These are phyloP conservation scores for Miamiensis avidus DNA, from an alignment of 169 alveolate genomes.

Conservation along the genomic window DNA sequence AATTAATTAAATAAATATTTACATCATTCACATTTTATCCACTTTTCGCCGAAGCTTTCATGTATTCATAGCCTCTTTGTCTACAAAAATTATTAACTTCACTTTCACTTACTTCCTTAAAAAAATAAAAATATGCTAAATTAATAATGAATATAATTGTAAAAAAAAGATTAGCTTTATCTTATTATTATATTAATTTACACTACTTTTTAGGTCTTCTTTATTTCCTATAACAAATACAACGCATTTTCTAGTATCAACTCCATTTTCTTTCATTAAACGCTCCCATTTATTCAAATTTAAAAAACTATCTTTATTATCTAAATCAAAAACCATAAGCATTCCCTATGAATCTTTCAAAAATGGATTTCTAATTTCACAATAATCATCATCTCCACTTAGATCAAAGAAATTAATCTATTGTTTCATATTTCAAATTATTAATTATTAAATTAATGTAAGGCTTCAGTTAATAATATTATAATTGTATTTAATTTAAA, in stretches of 20 bases:
- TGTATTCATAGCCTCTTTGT: constrained; percentile 66
- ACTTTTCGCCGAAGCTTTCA: constrained; percentile 77
- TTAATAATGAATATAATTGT: too few species aligned
- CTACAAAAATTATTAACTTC: constrained; percentile 73
- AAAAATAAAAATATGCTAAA: too few species aligned
- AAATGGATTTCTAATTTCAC: constrained; percentile 80
- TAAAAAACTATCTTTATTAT: constrained; percentile 74
- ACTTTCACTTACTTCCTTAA: constrained; percentile 60
- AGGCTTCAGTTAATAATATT: too few species aligned
- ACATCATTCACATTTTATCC: constrained; percentile 74
- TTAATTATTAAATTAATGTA: background rate
- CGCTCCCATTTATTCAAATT: constrained; percentile 79
- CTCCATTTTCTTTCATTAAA: constrained; percentile 71
- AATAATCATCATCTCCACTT: constrained; percentile 85
- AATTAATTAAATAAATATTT: background rate
- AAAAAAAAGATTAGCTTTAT: too few species aligned
- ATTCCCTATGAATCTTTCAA: constrained; percentile 83
- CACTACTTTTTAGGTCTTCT: constrained; percentile 64
- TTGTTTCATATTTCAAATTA: background rate
- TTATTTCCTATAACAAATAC: constrained; percentile 82
- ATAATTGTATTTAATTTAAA: background rate
- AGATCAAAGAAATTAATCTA: constrained; percentile 86
- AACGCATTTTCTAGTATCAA: constrained; percentile 58
- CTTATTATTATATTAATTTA: too few species aligned
- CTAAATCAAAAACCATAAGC: constrained; percentile 81